phyloP scores from a whole-genome alignment of 306 rosid species.

The Rosa persica region DNA sequence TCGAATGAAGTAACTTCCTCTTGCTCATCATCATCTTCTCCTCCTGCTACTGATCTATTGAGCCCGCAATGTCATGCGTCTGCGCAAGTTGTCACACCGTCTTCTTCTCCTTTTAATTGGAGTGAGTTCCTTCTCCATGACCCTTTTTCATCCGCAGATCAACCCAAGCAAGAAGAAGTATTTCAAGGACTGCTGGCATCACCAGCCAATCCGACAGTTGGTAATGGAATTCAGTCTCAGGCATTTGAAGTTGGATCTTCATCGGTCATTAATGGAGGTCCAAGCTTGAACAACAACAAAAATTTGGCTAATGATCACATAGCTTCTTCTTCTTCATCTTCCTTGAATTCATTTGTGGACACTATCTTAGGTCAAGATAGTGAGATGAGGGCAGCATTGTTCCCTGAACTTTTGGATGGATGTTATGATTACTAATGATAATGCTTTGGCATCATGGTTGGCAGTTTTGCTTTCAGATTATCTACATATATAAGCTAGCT shows the following conservation, averaged over 20 bases:
- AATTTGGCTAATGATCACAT: conserved; percentile 23
- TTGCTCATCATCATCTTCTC: conserved; percentile 65
- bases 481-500: neutral
- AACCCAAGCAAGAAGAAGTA: conserved; percentile 30
- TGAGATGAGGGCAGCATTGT: conserved; percentile 58
- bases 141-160: conserved; percentile 40
- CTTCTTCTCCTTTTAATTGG: conserved; percentile 55
- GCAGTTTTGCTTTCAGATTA: neutral
- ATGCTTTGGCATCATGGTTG: neutral
- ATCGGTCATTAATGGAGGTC: conserved; percentile 29
- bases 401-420: conserved; percentile 69
- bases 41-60: conserved; percentile 38
- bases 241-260: conserved; percentile 27
- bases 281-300: conserved; percentile 24
- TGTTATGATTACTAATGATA: conserved; percentile 53
- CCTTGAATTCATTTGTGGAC: conserved; percentile 68
- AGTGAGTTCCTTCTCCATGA: conserved; percentile 56
- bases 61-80: conserved; percentile 36
- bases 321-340: conserved; percentile 29
- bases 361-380: conserved; percentile 67
- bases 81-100: conserved; percentile 24
- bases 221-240: conserved; percentile 18
- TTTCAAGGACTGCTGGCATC: conserved; percentile 30
- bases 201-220: conserved; percentile 12
- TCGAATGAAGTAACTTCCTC: conserved; percentile 69